phyloP scores from a whole-genome alignment of 2,329 filamentous ascomycete genomes.

The Sclerotinia nivalis region DNA sequence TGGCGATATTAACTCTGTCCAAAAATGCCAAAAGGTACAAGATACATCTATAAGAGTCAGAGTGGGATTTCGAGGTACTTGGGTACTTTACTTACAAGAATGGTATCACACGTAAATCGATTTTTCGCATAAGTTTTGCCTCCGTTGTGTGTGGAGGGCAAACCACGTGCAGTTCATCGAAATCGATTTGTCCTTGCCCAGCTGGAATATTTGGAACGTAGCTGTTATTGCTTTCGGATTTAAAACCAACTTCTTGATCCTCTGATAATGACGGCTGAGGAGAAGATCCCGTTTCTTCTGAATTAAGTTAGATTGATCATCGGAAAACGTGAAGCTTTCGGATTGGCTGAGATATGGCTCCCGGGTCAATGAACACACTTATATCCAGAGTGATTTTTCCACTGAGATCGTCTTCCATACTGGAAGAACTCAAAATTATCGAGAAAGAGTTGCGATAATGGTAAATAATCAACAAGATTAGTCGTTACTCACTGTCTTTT shows the following conservation, averaged over 20 bases:
- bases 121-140: constrained; percentile 64
- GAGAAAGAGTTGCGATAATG: background rate
- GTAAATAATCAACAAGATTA: background rate
- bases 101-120: constrained; percentile 71
- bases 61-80: background rate
- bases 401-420: background rate
- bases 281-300: constrained; percentile 11
- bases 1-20: constrained; percentile 76
- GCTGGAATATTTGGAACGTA: constrained; percentile 34
- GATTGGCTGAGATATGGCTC: background rate
- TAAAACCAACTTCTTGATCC: constrained; percentile 32
- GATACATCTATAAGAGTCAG: constrained; percentile 45
- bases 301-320: background rate
- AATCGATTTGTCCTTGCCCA: constrained; percentile 23
- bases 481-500: constrained; percentile 14
- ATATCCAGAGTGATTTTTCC: background rate
- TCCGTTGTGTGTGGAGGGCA: constrained; percentile 49
- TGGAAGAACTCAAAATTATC: background rate
- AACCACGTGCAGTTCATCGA: constrained; percentile 36
- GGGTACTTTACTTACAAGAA: constrained; percentile 52
- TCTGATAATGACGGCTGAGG: constrained; percentile 5
- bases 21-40: constrained; percentile 72
- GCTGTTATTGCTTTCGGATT: constrained; percentile 31
- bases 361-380: constrained; percentile 1
- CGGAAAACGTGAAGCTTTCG: background rate